Conservation (phyloP, 176 grass and related monocot species). For the Chloris gayana region DNA sequence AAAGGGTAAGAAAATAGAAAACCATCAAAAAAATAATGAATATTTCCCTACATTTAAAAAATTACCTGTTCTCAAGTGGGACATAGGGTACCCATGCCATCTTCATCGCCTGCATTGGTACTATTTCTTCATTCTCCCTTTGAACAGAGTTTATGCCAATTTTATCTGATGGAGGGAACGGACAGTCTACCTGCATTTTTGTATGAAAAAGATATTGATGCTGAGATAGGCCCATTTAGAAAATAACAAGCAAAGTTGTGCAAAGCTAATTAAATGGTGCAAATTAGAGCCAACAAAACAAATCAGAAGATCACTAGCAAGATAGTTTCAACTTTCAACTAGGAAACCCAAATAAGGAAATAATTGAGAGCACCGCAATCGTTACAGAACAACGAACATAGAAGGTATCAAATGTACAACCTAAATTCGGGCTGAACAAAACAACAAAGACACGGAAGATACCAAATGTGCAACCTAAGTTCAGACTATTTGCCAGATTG, state of each 20-base stretch:
- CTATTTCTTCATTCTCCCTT: conserved; percentile 87
- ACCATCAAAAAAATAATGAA: conserved; percentile 14
- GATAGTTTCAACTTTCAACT: background rate
- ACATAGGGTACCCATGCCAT: conserved; percentile 98
- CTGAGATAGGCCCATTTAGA: conserved; percentile 4
- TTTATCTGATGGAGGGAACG: conserved; percentile 88
- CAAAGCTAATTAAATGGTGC: background rate
- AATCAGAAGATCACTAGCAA: background rate
- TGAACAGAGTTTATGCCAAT: conserved; percentile 94
- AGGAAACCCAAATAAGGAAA: background rate
- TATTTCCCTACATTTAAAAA: conserved; percentile 9
- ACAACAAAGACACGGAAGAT: background rate
- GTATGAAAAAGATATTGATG: background rate
- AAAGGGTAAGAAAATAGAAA: conserved; percentile 12
- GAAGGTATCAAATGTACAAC: background rate
- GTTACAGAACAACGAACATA: conserved; percentile 5
- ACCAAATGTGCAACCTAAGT: background rate
- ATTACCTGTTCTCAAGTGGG: conserved; percentile 78
- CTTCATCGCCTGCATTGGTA: conserved; percentile 92
- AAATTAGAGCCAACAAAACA: background rate
- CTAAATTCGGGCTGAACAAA: background rate
- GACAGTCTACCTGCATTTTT: conserved; percentile 70
- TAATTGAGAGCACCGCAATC: background rate
- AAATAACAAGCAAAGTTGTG: background rate
- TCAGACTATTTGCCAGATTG: background rate